phyloP scores from a whole-genome alignment of 169 alveolate genomes.

The Neospora caninum region DNA sequence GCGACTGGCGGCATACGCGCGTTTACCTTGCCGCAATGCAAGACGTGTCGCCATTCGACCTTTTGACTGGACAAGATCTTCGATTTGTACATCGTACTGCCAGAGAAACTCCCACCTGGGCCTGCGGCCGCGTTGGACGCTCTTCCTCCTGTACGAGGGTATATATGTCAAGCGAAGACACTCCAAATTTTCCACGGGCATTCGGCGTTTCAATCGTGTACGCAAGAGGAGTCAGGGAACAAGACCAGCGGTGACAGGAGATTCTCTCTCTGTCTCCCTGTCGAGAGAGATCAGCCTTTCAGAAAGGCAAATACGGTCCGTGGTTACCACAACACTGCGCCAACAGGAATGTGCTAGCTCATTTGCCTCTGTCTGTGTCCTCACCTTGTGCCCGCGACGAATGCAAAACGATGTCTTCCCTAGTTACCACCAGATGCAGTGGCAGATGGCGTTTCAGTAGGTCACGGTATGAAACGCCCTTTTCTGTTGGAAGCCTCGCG shows the following conservation, averaged over 20 bases:
- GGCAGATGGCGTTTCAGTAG: neutral
- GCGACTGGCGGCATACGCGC: too few species aligned
- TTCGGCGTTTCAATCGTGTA: too few species aligned
- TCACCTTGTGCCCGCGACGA: neutral
- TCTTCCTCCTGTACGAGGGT: too few species aligned
- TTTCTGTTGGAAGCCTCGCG: neutral
- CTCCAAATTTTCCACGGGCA: too few species aligned
- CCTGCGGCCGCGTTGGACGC: too few species aligned
- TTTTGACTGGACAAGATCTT: neutral
- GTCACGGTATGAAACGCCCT: neutral
- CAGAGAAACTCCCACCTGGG: neutral
- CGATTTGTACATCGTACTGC: neutral
- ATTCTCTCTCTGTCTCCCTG: too few species aligned
- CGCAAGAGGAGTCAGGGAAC: too few species aligned
- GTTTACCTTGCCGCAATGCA: slow-evolving; percentile 5
- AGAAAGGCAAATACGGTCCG: too few species aligned
- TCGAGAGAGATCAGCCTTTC: too few species aligned
- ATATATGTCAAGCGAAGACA: too few species aligned
- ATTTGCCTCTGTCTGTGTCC: neutral
- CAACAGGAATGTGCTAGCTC: neutral
- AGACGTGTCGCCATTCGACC: neutral
- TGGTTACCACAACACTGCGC: too few species aligned
- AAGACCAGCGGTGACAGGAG: too few species aligned
- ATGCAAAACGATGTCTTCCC: neutral
- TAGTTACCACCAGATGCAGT: neutral